Conservation (phyloP, 2,329 filamentous ascomycete species). For the Calonectria hawksworthii region DNA sequence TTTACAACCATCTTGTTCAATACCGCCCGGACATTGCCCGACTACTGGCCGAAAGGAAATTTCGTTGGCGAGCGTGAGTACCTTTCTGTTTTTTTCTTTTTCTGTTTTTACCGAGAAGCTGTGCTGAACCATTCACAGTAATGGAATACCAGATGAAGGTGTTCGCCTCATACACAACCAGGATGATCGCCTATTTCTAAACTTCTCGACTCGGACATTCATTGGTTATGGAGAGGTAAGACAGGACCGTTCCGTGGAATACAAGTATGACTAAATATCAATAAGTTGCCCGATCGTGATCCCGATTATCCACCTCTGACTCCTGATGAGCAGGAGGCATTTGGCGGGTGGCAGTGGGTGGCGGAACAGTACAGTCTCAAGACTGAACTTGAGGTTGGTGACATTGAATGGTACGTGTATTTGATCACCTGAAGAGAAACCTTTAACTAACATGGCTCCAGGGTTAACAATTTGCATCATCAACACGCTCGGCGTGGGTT, state of each 20-base stretch:
- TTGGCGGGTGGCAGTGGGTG: slow-evolving; percentile 17
- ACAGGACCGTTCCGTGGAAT: not conserved
- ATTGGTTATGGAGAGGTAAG: slow-evolving; percentile 17
- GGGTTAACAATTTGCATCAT: slow-evolving; percentile 10
- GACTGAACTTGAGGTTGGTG: not conserved
- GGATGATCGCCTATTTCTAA: not conserved
- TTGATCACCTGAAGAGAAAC: no score
- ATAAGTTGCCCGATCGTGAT: not conserved
- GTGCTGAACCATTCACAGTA: not conserved
- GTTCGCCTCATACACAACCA: slow-evolving; percentile 3
- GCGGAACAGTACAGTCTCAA: slow-evolving; percentile 11
- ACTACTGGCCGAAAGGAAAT: not conserved
- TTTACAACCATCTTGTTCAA: slow-evolving; percentile 8
- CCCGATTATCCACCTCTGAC: not conserved
- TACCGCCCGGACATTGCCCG: slow-evolving; percentile 13
- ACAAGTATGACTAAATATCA: not conserved
- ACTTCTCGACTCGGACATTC: slow-evolving; percentile 14
- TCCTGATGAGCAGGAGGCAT: not conserved
- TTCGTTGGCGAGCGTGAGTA: slow-evolving; percentile 11
- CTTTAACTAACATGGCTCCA: not conserved
- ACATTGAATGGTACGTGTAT: slow-evolving; percentile 11
- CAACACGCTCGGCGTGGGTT: slow-evolving; percentile 10
- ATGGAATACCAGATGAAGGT: slow-evolving; percentile 3
- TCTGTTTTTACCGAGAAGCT: not conserved
- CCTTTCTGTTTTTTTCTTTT: not conserved